These are phyloP conservation scores for Dictyostelium discoideum DNA, from an alignment of 78 protist species.

Conservation along the genomic window dicty_2.7 NC_007091.3:718501-719000, in stretches of 20 bases:
- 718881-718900: constrained; percentile 17
- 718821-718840: neutral
- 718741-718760: neutral
- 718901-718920: constrained; percentile 31
- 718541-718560: neutral
- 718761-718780: neutral
- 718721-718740: neutral
- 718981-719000: constrained; percentile 17
- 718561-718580: neutral
- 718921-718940: constrained; percentile 42
- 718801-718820: neutral
- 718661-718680: neutral
- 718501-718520: constrained; percentile 45
- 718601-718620: neutral
- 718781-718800: neutral
- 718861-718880: constrained; percentile 39
- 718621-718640: too few relatives aligned
- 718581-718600: neutral
- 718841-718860: constrained; percentile 22
- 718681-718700: neutral
- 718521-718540: constrained; percentile 21
- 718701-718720: neutral
- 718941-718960: constrained; percentile 11
- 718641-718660: neutral
- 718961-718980: constrained; percentile 29